phyloP scores from a whole-genome alignment of 2,329 filamentous ascomycete species.

The Ceratocystis cacaofunesta region DNA sequence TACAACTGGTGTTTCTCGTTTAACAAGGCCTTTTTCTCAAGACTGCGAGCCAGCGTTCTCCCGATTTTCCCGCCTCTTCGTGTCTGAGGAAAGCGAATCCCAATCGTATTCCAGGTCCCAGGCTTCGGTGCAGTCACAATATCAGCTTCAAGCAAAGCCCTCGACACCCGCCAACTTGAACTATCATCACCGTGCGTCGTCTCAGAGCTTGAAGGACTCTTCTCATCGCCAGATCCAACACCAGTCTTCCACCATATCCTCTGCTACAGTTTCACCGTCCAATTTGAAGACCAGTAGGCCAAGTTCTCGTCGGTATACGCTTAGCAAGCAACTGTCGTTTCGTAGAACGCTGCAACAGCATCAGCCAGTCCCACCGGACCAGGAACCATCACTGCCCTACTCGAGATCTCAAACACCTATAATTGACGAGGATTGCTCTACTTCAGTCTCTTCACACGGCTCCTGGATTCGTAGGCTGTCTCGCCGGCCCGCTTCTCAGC shows the following conservation, averaged over 20 bases:
- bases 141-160: not conserved
- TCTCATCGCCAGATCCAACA: slow-evolving; percentile 15
- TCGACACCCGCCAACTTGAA: not conserved
- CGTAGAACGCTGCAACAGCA: slow-evolving; percentile 10
- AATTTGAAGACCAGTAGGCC: slow-evolving; percentile 18
- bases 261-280: slow-evolving; percentile 15
- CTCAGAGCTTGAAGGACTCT: slow-evolving; percentile 13
- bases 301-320: slow-evolving; percentile 19
- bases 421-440: slow-evolving; percentile 33
- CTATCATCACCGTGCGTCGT: slow-evolving; percentile 6
- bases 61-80: slow-evolving; percentile 10
- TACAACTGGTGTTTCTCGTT: slow-evolving; percentile 5
- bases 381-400: slow-evolving; percentile 18
- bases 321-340: slow-evolving; percentile 15
- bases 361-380: not conserved
- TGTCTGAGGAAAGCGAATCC: not conserved
- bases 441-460: slow-evolving; percentile 42
- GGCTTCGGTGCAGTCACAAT: not conserved
- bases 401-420: slow-evolving; percentile 14
- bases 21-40: slow-evolving; percentile 13
- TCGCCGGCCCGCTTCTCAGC: slow-evolving; percentile 47
- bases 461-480: slow-evolving; percentile 64
- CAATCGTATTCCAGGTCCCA: not conserved
- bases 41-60: slow-evolving; percentile 12
- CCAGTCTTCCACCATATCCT: slow-evolving; percentile 18